Percentiles rank a stretch among this genome's conserved stretches.
phyloP scores from a whole-genome alignment of 805 yeast genomes.

The Geotrichum ghanense region DNA sequence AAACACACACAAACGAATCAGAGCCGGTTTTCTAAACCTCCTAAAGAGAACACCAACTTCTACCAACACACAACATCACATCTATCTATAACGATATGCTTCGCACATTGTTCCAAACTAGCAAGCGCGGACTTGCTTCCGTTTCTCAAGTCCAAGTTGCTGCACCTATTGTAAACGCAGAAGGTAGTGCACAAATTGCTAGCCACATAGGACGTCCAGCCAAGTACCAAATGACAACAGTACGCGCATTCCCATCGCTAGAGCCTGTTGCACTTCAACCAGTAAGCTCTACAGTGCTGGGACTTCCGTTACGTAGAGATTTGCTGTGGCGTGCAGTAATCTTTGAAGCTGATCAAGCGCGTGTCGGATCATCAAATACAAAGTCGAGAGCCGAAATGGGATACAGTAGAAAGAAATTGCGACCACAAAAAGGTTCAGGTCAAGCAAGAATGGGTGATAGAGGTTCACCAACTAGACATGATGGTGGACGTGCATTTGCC shows the following conservation, averaged over 20 bases:
- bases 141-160: slow-evolving; percentile 5
- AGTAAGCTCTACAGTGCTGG: slow-evolving; percentile 58
- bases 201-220: slow-evolving; percentile 34
- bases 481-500: slow-evolving; percentile 84
- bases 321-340: slow-evolving; percentile 89
- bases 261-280: slow-evolving; percentile 77
- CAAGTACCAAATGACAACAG: slow-evolving; percentile 59
- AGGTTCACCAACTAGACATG: slow-evolving; percentile 83
- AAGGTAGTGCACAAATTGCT: slow-evolving; percentile 3
- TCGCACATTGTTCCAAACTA: slow-evolving; percentile 2
- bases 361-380: slow-evolving; percentile 84
- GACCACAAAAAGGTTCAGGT: slow-evolving; percentile 91
- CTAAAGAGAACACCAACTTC: slow-evolving; percentile 5
- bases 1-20: no score
- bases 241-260: slow-evolving; percentile 79
- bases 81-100: slow-evolving; percentile 6
- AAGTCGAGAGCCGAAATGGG: slow-evolving; percentile 81
- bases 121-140: slow-evolving; percentile 7
- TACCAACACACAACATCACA: slow-evolving; percentile 3
- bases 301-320: slow-evolving; percentile 77
- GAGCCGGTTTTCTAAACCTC: no score
- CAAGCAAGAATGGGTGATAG: slow-evolving; percentile 94
- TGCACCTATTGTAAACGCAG: slow-evolving; percentile 5
- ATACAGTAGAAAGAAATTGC: slow-evolving; percentile 69
- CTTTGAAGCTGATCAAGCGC: slow-evolving; percentile 76